Evolutionary conservation across 371 early-diverging fungal genomes (phyloP), one percentile per base, ranked within the genome.

Genomic region (Apophysomyces sp.): DNA sequence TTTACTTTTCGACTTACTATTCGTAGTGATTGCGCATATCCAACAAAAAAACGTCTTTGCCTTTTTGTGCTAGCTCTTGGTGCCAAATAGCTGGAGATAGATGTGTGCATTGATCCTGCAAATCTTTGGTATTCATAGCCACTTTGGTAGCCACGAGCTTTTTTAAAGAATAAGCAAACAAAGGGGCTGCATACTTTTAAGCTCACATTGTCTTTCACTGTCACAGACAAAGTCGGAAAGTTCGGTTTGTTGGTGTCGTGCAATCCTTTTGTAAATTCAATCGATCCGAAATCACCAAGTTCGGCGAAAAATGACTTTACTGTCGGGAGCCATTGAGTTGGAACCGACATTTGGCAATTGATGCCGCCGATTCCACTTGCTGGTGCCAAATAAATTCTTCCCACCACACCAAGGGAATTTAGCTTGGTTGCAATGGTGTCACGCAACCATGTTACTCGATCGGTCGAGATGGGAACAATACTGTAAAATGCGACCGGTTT

Each of bases 21-120:
- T 92, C 92, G 65, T 92, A 92, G 27, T 80, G 84, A 64, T 92
- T 92, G 39, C 92, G 77, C 92, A 92, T 91, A 62, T 92, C 92
- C 16, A 92, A 74, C 27, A 91, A 56, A 51, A 88, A 63, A 7
- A 65, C 63, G 6, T 67, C 58, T 4, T 55, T 26, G 2, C 63
- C 58, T 32, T 67, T 64, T 30, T 75, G 68, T 3, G 69, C 66
- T 18, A 92, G 64, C 32, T 80, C 82, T 11, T 69, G 49, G 58
- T 91, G 90, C 91, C 92, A 92, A 39, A 79, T 80, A 37, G 75
- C 79, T 2, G 92, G 85, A 3, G 71, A 64, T 44, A 92, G 63
- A 60, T 91, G 83, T 16, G 73, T 77, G 2, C 89, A 88, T 60
- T 86, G 85, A 16, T 85, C 70, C 9, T 63, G 55, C 8, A 87